phyloP scores from a whole-genome alignment of 2,329 filamentous ascomycete species.

The Clonostachys solani region DNA sequence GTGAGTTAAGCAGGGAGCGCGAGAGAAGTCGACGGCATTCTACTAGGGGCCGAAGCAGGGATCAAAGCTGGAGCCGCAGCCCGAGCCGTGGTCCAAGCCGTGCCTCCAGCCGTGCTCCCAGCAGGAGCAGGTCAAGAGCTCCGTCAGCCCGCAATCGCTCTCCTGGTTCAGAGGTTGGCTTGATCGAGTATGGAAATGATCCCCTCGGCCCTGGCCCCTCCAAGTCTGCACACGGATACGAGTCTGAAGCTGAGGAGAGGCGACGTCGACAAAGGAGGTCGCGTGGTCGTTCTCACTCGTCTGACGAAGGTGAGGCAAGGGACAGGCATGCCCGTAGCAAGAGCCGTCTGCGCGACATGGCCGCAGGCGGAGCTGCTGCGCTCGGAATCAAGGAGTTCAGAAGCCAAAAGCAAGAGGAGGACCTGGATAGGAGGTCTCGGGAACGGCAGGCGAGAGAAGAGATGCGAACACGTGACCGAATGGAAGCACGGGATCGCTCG shows the following conservation, averaged over 20 bases:
- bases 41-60: background rate
- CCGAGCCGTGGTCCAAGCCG: conserved; percentile 1
- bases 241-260: conserved; percentile 41
- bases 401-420: conserved; percentile 33
- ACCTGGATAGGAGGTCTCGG: conserved; percentile 3
- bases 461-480: background rate
- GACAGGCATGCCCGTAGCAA: conserved; percentile 42
- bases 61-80: conserved; percentile 19
- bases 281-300: conserved; percentile 27
- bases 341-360: conserved; percentile 50
- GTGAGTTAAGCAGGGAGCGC: background rate
- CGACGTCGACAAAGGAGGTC: conserved; percentile 30
- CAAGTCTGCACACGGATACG: conserved; percentile 30
- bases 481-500: conserved; percentile 5
- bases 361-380: conserved; percentile 55
- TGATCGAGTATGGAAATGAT: conserved; percentile 62
- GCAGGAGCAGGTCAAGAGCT: conserved; percentile 39
- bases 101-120: conserved; percentile 5
- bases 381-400: conserved; percentile 59
- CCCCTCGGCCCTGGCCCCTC: conserved; percentile 42
- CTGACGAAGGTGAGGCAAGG: conserved; percentile 21
- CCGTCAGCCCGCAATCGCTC: conserved; percentile 44
- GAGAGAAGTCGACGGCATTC: background rate
- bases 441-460: conserved; percentile 3
- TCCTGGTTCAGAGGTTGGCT: conserved; percentile 63